phyloP scores from a whole-genome alignment of 257 asterid species.

The Parsonsia alboflavescens region DNA sequence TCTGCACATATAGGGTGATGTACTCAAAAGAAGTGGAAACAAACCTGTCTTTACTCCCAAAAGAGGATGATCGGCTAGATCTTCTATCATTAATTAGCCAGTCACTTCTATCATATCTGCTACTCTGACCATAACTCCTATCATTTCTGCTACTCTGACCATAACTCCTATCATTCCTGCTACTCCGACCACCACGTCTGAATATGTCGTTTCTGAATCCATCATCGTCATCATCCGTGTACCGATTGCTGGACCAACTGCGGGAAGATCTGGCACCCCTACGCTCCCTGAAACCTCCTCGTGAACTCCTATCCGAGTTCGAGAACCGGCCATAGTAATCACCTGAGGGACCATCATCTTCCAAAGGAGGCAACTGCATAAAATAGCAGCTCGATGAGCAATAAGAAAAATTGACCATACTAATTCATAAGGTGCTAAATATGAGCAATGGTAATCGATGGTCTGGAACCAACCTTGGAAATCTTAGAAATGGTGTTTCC shows the following conservation, averaged over 20 bases:
- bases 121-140: slow-evolving; percentile 36
- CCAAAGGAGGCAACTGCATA: slow-evolving; percentile 82
- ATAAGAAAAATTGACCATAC: background rate
- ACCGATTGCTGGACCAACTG: slow-evolving; percentile 44
- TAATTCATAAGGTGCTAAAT: background rate
- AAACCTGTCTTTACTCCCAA: slow-evolving; percentile 54
- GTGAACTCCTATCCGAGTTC: slow-evolving; percentile 47
- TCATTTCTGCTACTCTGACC: slow-evolving; percentile 41
- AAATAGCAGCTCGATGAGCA: slow-evolving; percentile 3
- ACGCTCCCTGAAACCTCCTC: slow-evolving; percentile 56
- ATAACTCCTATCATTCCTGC: slow-evolving; percentile 42
- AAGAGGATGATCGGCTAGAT: slow-evolving; percentile 45
- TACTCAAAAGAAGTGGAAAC: slow-evolving; percentile 10
- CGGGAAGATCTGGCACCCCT: slow-evolving; percentile 59
- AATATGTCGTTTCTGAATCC: slow-evolving; percentile 34
- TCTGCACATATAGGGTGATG: background rate
- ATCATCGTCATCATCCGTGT: slow-evolving; percentile 29
- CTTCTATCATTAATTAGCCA: slow-evolving; percentile 67
- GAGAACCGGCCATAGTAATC: slow-evolving; percentile 83
- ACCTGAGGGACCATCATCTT: slow-evolving; percentile 83
- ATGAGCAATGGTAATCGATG: background rate
- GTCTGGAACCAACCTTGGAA: slow-evolving; percentile 44
- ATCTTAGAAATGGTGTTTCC: slow-evolving; percentile 81
- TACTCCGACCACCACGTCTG: slow-evolving; percentile 37
- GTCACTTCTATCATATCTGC: slow-evolving; percentile 61